These are phyloP conservation scores for Paracoccidioides brasiliensis DNA, from an alignment of 2,329 filamentous ascomycete genomes.

Conservation along the genomic window DNA sequence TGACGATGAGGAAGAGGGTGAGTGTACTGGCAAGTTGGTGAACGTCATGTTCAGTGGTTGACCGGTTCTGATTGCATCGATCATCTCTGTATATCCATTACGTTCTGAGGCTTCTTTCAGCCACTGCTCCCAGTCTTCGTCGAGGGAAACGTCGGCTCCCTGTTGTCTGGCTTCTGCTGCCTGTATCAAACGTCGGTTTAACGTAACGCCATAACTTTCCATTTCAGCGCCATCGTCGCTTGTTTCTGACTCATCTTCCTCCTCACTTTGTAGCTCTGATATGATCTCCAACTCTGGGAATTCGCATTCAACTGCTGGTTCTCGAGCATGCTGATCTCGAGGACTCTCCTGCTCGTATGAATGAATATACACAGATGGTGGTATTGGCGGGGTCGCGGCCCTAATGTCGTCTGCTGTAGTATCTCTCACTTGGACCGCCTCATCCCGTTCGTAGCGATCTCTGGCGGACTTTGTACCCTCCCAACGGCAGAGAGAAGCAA, in stretches of 20 bases:
- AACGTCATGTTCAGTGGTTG: conserved; percentile 19
- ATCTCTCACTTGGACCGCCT: conserved; percentile 46
- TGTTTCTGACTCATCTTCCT: conserved; percentile 23
- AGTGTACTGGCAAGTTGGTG: conserved; percentile 11
- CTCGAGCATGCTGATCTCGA: background rate
- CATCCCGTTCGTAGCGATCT: conserved; percentile 39
- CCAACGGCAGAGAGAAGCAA: conserved; percentile 50
- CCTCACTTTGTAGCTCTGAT: background rate
- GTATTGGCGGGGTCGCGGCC: conserved; percentile 34
- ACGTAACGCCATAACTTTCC: conserved; percentile 38
- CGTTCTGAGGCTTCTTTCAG: conserved; percentile 44
- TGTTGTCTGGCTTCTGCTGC: conserved; percentile 41
- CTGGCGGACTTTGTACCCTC: conserved; percentile 37
- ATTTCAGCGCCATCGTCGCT: conserved; percentile 36
- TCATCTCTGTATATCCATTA: conserved; percentile 31
- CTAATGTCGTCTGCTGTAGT: conserved; percentile 48
- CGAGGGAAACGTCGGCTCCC: conserved; percentile 32
- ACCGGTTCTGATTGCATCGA: conserved; percentile 26
- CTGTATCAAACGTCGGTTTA: conserved; percentile 40
- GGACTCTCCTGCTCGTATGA: conserved; percentile 8
- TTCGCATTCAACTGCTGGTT: background rate
- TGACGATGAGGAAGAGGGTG: background rate
- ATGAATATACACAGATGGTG: conserved; percentile 22
- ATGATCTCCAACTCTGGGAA: background rate
- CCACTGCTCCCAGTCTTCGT: conserved; percentile 44